These are phyloP conservation scores for Apiospora kogelbergensis DNA, from an alignment of 2,329 filamentous ascomycete species.

Conservation along the genomic window DNA sequence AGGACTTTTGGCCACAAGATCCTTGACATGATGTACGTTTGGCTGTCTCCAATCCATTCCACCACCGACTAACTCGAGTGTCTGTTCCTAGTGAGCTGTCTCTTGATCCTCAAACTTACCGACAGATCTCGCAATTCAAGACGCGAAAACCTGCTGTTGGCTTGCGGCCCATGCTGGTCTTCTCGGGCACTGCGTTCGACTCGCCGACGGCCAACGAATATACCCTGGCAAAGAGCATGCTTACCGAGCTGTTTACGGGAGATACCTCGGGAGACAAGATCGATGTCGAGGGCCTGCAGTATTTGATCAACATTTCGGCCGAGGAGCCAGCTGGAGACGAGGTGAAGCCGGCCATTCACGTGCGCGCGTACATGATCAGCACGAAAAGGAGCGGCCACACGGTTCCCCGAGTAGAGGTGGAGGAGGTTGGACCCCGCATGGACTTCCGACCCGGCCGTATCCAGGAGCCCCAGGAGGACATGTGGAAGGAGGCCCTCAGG, in stretches of 20 bases:
- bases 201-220: conserved; percentile 77
- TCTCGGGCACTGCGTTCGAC: conserved; percentile 86
- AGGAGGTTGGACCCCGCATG: conserved; percentile 93
- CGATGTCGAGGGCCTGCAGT: conserved; percentile 93
- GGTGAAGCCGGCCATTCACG: conserved; percentile 56
- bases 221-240: conserved; percentile 80
- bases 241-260: conserved; percentile 90
- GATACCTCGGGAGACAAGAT: conserved; percentile 73
- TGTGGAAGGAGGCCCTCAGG: conserved; percentile 89
- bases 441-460: conserved; percentile 72
- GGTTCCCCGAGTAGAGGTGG: conserved; percentile 86
- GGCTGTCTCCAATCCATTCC: background rate
- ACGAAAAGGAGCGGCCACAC: conserved; percentile 87
- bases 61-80: background rate
- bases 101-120: conserved; percentile 73
- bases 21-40: conserved; percentile 74
- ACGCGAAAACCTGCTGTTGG: conserved; percentile 75
- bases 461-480: conserved; percentile 72
- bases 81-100: conserved; percentile 60
- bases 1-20: conserved; percentile 85
- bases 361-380: conserved; percentile 82
- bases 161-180: conserved; percentile 86
- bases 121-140: conserved; percentile 73
- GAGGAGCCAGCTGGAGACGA: conserved; percentile 57
- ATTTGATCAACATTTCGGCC: conserved; percentile 79